Conservation (phyloP, 768 basidiomycete genomes). For the Hericium alpestre region DNA sequence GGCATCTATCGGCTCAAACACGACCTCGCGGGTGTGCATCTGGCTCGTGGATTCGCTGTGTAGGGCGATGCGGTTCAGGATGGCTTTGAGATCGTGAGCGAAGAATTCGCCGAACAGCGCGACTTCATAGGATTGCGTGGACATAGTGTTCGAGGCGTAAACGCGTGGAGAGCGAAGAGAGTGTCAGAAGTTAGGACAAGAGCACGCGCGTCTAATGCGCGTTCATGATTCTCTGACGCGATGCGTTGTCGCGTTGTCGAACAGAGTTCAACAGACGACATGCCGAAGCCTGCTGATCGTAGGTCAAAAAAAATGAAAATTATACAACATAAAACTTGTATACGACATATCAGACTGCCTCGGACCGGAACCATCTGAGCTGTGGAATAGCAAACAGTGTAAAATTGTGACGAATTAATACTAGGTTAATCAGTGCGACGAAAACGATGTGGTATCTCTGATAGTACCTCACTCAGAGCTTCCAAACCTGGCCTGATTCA, state of each 20-base stretch:
- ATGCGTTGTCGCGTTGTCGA: neutral
- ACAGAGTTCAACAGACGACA: slow-evolving; percentile 3
- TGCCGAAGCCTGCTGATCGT: no score
- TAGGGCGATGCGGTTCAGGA: slow-evolving; percentile 73
- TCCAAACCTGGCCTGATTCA: slow-evolving; percentile 55
- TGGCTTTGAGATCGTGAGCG: slow-evolving; percentile 59
- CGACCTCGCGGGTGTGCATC: slow-evolving; percentile 66
- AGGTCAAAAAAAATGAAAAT: no score
- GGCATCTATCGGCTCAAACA: slow-evolving; percentile 73
- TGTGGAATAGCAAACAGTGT: no score
- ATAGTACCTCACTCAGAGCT: slow-evolving; percentile 30
- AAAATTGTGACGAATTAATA: no score
- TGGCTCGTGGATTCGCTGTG: slow-evolving; percentile 68
- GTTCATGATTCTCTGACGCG: no score
- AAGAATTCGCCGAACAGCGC: slow-evolving; percentile 79
- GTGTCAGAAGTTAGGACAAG: neutral
- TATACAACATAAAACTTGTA: no score
- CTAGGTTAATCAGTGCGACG: no score
- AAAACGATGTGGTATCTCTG: no score
- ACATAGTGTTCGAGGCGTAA: slow-evolving; percentile 6
- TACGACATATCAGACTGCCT: no score
- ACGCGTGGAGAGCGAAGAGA: neutral
- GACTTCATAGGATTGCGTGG: slow-evolving; percentile 62
- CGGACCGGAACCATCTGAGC: no score
- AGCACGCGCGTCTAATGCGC: neutral